These are phyloP conservation scores for Ensete ventricosum DNA, from an alignment of 176 grass and related monocot genomes.

Conservation along the genomic window DNA sequence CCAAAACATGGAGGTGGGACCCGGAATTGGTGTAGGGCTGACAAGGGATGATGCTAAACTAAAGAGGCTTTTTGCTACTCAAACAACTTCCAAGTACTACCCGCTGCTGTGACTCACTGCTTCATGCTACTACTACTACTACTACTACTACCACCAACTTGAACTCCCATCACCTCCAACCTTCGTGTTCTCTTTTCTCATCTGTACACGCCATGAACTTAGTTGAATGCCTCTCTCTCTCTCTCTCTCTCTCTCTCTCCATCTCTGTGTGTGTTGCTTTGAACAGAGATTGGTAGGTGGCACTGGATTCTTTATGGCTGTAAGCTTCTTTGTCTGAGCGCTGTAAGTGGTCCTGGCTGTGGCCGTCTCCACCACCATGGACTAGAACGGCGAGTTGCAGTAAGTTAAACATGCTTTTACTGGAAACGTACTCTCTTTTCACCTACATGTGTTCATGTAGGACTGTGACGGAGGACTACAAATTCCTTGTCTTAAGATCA, in stretches of 20 bases:
- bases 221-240: not conserved
- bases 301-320: constrained; percentile 6
- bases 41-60: not conserved
- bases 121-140: not conserved
- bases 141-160: not conserved
- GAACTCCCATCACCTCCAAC: too few species aligned
- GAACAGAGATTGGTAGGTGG: not conserved
- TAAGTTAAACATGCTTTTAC: not conserved
- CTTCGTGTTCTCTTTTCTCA: not conserved
- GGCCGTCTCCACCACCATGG: not conserved
- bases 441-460: not conserved
- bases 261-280: not conserved
- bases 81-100: not conserved
- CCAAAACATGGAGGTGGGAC: not conserved
- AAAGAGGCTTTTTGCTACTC: constrained; percentile 3
- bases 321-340: constrained; percentile 3
- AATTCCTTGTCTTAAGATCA: too few species aligned
- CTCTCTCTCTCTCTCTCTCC: not conserved
- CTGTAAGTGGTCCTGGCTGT: constrained; percentile 1
- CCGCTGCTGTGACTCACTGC: not conserved
- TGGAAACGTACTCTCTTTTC: not conserved
- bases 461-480: not conserved
- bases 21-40: not conserved
- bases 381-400: not conserved
- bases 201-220: not conserved